Conservation (phyloP, 2,329 filamentous ascomycete species). For the Trichophyton verrucosum region DNA sequence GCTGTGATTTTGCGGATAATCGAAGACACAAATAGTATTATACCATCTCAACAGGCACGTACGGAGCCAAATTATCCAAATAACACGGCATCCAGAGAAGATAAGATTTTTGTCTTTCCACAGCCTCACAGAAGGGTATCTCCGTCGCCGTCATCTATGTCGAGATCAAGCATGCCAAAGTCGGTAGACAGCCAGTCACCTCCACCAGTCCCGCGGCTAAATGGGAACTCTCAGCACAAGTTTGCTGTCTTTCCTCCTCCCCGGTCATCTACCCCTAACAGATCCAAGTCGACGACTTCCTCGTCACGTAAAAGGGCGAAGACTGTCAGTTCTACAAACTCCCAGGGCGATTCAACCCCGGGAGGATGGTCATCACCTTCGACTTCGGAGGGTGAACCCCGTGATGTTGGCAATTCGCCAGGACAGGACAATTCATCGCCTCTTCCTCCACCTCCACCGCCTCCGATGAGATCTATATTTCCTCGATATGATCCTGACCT, state of each 20-base stretch:
- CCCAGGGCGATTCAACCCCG: not conserved
- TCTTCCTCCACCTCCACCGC: conserved; percentile 18
- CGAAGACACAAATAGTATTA: conserved; percentile 23
- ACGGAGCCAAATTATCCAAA: not conserved
- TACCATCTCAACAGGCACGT: conserved; percentile 18
- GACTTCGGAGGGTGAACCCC: not conserved
- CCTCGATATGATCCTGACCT: conserved; percentile 32
- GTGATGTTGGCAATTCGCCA: not conserved
- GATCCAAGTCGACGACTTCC: conserved; percentile 5
- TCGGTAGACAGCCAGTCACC: conserved; percentile 9
- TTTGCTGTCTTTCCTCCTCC: conserved; percentile 4
- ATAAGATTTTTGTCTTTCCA: conserved; percentile 1
- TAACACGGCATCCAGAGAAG: not conserved
- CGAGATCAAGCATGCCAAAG: conserved; percentile 6
- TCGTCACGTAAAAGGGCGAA: not conserved
- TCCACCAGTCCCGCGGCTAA: not conserved
- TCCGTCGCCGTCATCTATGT: not conserved
- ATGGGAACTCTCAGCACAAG: conserved; percentile 9
- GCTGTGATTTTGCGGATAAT: conserved; percentile 29
- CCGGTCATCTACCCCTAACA: conserved; percentile 4
- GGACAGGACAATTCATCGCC: not conserved
- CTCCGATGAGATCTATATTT: conserved; percentile 35
- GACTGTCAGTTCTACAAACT: not conserved
- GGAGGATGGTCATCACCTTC: conserved; percentile 1
- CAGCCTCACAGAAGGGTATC: conserved; percentile 1